Evolutionary conservation across 257 asterid species (phyloP).

Genomic region (Capsicum rhomboideum): DNA sequence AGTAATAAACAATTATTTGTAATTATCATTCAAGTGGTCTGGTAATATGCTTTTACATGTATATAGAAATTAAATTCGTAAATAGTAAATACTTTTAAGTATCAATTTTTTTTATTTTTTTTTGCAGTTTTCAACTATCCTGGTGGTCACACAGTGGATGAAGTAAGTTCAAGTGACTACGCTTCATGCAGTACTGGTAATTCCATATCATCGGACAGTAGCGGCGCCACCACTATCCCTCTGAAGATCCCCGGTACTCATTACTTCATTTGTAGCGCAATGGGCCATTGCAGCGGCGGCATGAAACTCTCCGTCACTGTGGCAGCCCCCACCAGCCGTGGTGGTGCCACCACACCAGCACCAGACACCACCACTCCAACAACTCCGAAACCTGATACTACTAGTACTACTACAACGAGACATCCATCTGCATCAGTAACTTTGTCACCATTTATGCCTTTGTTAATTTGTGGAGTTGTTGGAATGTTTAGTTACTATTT

Average conservation of each 20-base stretch:
- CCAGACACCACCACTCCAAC: neutral
- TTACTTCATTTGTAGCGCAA: constrained; percentile 52
- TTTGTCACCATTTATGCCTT: neutral
- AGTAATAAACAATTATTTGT: neutral
- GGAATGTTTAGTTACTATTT: neutral
- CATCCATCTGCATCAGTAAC: neutral
- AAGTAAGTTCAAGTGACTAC: constrained; percentile 58
- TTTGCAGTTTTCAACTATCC: constrained; percentile 67
- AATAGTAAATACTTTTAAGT: neutral
- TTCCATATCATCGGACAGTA: constrained; percentile 54
- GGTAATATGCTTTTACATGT: neutral
- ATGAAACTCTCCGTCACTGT: constrained; percentile 55
- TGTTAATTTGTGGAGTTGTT: neutral
- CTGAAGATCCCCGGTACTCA: constrained; percentile 52
- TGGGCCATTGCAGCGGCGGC: constrained; percentile 65
- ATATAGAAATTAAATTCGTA: neutral
- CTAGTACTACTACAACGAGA: constrained; percentile 12
- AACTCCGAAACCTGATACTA: neutral
- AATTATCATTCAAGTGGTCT: no score
- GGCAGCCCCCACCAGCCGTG: constrained; percentile 7
- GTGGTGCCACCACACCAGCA: constrained; percentile 11
- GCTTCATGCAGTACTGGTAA: constrained; percentile 50
- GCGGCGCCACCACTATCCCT: constrained; percentile 61
- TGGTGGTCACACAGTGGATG: constrained; percentile 65
- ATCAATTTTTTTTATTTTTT: neutral